Percentiles rank a stretch among this genome's conserved stretches.
Evolutionary conservation across 2,329 filamentous ascomycete species (phyloP).

Genomic region (Colletotrichum costaricense): DNA sequence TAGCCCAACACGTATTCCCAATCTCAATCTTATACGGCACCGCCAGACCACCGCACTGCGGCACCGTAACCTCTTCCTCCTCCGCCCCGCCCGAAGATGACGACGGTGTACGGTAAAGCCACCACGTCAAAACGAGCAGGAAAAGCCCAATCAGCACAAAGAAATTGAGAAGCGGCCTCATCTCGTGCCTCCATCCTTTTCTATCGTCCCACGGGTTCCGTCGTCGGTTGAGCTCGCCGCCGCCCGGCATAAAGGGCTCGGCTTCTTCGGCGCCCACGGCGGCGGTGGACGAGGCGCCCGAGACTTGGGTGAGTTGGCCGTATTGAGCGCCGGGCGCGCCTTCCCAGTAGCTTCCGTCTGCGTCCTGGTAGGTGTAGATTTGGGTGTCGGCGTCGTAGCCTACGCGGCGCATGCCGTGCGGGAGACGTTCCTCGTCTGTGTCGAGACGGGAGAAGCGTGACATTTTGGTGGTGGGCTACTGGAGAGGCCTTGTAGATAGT

Average conservation of each 20-base stretch:
- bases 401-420: conserved; percentile 64
- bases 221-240: conserved; percentile 9
- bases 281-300: conserved; percentile 40
- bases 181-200: conserved; percentile 61
- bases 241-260: conserved; percentile 45
- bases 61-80: conserved; percentile 16
- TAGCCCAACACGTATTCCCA: conserved; percentile 65
- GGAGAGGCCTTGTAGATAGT: neutral
- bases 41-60: conserved; percentile 30
- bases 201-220: conserved; percentile 35
- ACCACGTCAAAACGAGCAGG: conserved; percentile 62
- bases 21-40: conserved; percentile 51
- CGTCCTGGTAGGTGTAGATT: conserved; percentile 63
- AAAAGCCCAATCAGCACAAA: conserved; percentile 64
- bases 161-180: conserved; percentile 69
- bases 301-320: conserved; percentile 57
- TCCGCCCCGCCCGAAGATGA: conserved; percentile 19
- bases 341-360: conserved; percentile 61
- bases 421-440: conserved; percentile 63
- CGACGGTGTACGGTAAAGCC: conserved; percentile 49
- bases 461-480: conserved; percentile 42
- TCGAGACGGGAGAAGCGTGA: conserved; percentile 56
- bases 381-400: conserved; percentile 68
- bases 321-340: conserved; percentile 61
- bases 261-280: conserved; percentile 27